Base-by-base conservation (phyloP, 2,329 filamentous ascomycete species). In the Colletotrichum ledebouriae region DNA sequence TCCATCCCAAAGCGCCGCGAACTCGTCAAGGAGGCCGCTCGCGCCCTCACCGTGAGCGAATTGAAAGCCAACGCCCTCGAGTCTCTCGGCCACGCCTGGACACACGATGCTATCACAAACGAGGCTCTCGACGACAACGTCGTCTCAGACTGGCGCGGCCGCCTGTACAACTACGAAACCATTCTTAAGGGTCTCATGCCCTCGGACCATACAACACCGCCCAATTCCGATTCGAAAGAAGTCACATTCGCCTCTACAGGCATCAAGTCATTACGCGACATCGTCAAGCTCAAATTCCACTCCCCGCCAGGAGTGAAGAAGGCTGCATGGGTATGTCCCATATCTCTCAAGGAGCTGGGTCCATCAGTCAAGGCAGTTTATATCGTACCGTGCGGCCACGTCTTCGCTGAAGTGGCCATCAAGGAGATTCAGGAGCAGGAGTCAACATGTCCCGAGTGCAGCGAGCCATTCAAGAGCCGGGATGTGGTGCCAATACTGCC, bases 1-100 rank as follows among this genome's bases (percentile, higher is more conserved):
- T 95, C 93, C 73, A 99, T 99, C 73, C 96, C 96, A 5, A 98
- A 92, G 71, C 93, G 97, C 37, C 92, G 94, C 76, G 97, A 99
- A 80, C 92, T 99, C 52, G 96, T 99, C 78, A 97, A 97, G 81
- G 92, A 95, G 79, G 94, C 94, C 33, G 94, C 94, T 47, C 92
- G 93, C 74, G 87, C 90, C 59, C 92, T 92, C 22, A 97, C 92
- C 39, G 87, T 93, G 33, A 90, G 93, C 53, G 92, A 98, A 82
- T 83, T 97, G 65, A 98, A 98, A 82, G 94, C 96, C 72, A 91
- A 92, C 9, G 91, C 91, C 72, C 89, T 92, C 76, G 95, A 98
- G 79, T 92, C 93, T 47, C 91, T 96, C 76, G 87, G 89, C 68
- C 94, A 98, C 79, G 88, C 90, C 74, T 99, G 96, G 96, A 87